Evolutionary conservation across 2,329 filamentous ascomycete genomes (phyloP), one percentile per base, ranked within the genome.

Genomic region (Aquanectria penicillioides): DNA sequence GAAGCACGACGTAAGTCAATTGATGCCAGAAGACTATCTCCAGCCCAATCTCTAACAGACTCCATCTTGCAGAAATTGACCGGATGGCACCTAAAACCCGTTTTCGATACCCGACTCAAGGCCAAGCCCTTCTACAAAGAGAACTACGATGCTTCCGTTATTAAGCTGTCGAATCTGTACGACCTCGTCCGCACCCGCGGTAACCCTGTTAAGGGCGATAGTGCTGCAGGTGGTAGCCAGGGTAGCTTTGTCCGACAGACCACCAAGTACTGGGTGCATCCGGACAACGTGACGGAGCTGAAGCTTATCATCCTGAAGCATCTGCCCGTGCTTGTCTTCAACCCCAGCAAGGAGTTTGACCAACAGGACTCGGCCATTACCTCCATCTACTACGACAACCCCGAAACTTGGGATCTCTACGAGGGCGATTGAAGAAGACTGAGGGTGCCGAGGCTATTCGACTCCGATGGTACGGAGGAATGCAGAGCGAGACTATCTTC

Each of bases 211-310:
- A 94, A 93, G 78, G 95, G 95, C 56, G 95, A 99, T 76, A 92
- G 93, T 67, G 83, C 94, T 7, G 95, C 95, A 13, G 95, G 95
- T 69, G 95, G 94, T 53, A 87, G 86, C 63, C 95, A 99, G 77
- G 94, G 94, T 73, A 98, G 91, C 81, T 99, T 99, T 73, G 88
- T 99, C 62, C 91, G 95, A 59, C 92, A 98, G 74, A 99, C 95
- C 1, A 99, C 95, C 26, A 99, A 99, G 78, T 99, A 99, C 81
- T 99, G 95, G 95, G 95, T 99, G 40, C 95, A 99, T 73, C 92
- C 92, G 3, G 95, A 98, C 77, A 99, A 99, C 73, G 95, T 99
- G 69, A 98, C 95, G 5, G 95, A 99, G 79, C 79, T 99, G 62
- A 99, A 99, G 81, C 89, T 99, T 75, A 94, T 99, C 73, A 94